phyloP scores from a whole-genome alignment of 164 flowering plant genomes.

The Chimonanthus praecox region DNA sequence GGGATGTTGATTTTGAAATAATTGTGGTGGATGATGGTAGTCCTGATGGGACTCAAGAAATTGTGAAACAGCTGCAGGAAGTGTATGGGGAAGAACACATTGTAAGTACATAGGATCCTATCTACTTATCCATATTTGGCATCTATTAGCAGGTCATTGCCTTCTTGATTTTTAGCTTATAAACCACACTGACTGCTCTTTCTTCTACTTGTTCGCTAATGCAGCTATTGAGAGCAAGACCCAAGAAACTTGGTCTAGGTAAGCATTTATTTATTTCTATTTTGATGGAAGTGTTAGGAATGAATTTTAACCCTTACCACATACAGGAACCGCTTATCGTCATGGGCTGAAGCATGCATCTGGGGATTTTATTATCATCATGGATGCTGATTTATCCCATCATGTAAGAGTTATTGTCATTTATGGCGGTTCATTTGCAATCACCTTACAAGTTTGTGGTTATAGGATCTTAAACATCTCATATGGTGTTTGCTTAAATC shows the following conservation, averaged over 20 bases:
- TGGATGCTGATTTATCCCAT: constrained; percentile 99
- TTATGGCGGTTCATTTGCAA: background rate
- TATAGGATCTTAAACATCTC: background rate
- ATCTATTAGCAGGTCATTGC: background rate
- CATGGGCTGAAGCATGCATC: constrained; percentile 96
- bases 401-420: constrained; percentile 56
- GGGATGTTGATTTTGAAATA: constrained; percentile 61
- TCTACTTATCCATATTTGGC: background rate
- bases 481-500: constrained; percentile 1
- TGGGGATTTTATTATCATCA: constrained; percentile 87
- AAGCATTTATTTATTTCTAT: constrained; percentile 8
- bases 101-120: constrained; percentile 35
- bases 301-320: constrained; percentile 3
- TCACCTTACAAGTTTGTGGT: background rate
- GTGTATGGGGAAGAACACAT: constrained; percentile 89
- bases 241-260: constrained; percentile 97
- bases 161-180: background rate
- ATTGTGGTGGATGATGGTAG: constrained; percentile 78
- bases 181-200: background rate
- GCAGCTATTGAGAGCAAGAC: constrained; percentile 85
- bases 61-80: constrained; percentile 73
- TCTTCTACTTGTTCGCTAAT: constrained; percentile 10
- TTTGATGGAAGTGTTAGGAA: background rate
- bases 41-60: constrained; percentile 81
- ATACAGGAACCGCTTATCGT: constrained; percentile 84